Percentiles rank a stretch among this genome's conserved stretches.
Conservation (phyloP, 2,329 filamentous ascomycete species). For the Calonectria pteridis region DNA sequence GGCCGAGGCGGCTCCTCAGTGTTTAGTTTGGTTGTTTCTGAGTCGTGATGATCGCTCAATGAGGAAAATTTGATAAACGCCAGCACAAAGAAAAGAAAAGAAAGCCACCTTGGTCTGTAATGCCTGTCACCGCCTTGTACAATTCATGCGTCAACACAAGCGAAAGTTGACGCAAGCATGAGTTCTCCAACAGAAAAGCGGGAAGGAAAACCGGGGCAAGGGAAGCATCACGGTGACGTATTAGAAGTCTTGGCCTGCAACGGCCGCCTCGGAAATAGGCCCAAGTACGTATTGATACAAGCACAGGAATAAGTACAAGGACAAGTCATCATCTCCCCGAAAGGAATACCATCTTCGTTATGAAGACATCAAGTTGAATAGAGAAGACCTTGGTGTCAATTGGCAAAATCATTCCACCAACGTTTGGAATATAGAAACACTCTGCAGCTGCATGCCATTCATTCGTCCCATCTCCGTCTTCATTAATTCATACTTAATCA, state of each 20-base stretch:
- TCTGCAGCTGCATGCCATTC: background rate
- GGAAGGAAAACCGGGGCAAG: background rate
- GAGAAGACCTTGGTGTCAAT: background rate
- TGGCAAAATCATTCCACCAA: background rate
- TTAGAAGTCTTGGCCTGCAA: background rate
- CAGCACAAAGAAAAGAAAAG: background rate
- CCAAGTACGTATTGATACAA: background rate
- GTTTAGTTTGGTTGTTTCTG: slow-evolving; percentile 1
- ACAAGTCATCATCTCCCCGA: background rate
- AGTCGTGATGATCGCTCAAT: background rate
- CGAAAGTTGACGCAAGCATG: background rate
- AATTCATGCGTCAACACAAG: background rate
- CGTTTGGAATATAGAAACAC: background rate
- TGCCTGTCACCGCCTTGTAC: background rate
- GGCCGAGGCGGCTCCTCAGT: background rate
- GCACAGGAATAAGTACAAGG: background rate
- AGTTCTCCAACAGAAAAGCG: background rate
- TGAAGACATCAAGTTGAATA: background rate
- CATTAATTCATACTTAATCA: background rate
- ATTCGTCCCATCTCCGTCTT: background rate
- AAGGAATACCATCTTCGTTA: background rate
- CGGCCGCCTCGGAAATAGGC: background rate
- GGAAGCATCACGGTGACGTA: background rate
- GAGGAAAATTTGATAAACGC: background rate
- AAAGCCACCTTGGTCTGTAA: background rate